Conservation (phyloP, 2,329 filamentous ascomycete genomes). For the Keithomyces neogunnii region DNA sequence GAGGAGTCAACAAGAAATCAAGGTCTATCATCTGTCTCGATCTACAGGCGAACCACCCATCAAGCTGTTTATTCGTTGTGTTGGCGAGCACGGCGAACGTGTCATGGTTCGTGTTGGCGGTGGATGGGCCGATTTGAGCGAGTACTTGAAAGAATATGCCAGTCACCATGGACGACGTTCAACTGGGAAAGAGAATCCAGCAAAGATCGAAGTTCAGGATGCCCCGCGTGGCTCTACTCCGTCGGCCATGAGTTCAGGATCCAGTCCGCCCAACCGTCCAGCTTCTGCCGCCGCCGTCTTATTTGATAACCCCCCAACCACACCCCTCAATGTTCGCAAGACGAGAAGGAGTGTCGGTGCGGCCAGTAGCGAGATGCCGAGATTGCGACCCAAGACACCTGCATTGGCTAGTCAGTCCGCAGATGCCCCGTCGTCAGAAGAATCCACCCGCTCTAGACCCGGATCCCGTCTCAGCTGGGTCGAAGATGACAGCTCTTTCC, state of each 20-base stretch:
- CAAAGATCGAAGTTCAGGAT: constrained; percentile 52
- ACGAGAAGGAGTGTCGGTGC: constrained; percentile 38
- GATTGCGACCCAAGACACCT: constrained; percentile 34
- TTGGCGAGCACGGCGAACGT: constrained; percentile 81
- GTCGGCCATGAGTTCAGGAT: constrained; percentile 19
- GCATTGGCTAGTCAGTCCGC: constrained; percentile 23
- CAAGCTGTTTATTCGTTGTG: constrained; percentile 87
- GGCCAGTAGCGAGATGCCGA: constrained; percentile 20
- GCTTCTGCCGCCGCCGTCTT: constrained; percentile 31
- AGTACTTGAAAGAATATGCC: constrained; percentile 90
- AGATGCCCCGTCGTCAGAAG: constrained; percentile 35
- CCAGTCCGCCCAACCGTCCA: constrained; percentile 31
- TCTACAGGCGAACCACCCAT: constrained; percentile 79
- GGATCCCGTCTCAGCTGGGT: constrained; percentile 49
- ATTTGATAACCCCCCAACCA: constrained; percentile 28
- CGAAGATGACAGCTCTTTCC: constrained; percentile 48
- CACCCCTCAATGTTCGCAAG: constrained; percentile 47
- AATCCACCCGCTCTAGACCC: constrained; percentile 38
- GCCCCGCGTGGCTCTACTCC: constrained; percentile 25
- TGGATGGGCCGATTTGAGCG: constrained; percentile 94
- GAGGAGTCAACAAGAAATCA: constrained; percentile 63
- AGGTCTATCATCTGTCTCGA: constrained; percentile 84
- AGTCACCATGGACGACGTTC: constrained; percentile 78
- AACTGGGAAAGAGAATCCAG: constrained; percentile 29
- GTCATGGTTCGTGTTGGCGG: constrained; percentile 98